Evolutionary conservation across 2,329 filamentous ascomycete genomes (phyloP), one percentile per base, ranked within the genome.

Genomic region (Basipetospora chlamydospora): DNA sequence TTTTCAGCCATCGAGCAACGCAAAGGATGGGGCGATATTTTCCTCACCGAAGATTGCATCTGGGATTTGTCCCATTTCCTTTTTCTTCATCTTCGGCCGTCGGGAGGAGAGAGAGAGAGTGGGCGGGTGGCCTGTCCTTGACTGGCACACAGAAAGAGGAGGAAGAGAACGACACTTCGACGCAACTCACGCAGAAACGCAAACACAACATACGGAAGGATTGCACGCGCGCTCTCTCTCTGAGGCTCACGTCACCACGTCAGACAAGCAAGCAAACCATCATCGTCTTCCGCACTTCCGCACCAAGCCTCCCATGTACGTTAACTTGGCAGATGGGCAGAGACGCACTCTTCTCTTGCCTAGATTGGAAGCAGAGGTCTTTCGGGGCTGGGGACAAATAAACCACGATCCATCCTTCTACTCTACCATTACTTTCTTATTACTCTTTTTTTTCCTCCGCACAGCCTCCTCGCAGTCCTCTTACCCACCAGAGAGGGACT

Each of bases 261-360:
- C 66, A 72, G 70, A 70, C n/a, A n/a, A n/a, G n/a, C n/a, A n/a
- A n/a, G n/a, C 71, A 73, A 69, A 70, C 71, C 68, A 74, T 74
- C 72, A 73, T 77, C 73, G 70, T 77, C 73, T 74, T 77, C 71
- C 65, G 67, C 62, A n/a, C n/a, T n/a, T n/a, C n/a, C n/a, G n/a
- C n/a, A n/a, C n/a, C n/a, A 59, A 60, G 54, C 33, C 59, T 58
- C n/a, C 61, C 57, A 73, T 78, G 74, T 78, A 78, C 66, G 72
- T 77, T 77, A 77, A 76, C 63, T 57, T 51, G 49, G 39, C 58
- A 54, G 46, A 48, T 53, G 52, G n/a, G n/a, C n/a, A n/a, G n/a
- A 45, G 51, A 26, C 29, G 18, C 16, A 32, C 31, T 28, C 16
- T 35, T n/a, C n/a, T n/a, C 35, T 28, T 17, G 35, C 28, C 26